phyloP scores from a whole-genome alignment of 805 yeast genomes.

The Blastobotrys attinorum region DNA sequence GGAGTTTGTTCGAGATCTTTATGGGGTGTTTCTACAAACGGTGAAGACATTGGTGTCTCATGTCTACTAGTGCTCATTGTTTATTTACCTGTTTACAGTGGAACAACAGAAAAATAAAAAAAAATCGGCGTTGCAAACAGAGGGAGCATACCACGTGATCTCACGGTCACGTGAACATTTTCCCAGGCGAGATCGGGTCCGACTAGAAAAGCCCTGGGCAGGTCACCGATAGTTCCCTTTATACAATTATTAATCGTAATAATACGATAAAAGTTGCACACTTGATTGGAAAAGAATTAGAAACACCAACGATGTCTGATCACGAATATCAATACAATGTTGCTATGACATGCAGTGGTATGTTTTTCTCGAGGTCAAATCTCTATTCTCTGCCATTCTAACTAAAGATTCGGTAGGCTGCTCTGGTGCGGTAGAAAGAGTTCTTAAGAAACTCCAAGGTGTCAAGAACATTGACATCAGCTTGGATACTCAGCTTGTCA shows the following conservation, averaged over 20 bases:
- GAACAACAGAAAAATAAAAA: too few relatives aligned
- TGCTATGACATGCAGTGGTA: conserved; percentile 71
- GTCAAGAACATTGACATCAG: conserved; percentile 68
- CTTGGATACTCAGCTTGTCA: conserved; percentile 73
- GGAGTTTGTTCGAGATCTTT: too few relatives aligned
- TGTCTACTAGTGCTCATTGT: neutral
- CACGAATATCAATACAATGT: conserved; percentile 76
- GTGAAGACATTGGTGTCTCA: neutral
- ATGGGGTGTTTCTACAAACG: neutral
- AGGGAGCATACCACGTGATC: too few relatives aligned
- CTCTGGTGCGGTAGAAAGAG: conserved; percentile 78
- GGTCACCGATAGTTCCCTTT: neutral
- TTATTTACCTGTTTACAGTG: neutral
- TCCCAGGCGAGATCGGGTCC: too few relatives aligned
- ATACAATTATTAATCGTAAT: neutral
- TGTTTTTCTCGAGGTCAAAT: conserved; percentile 22
- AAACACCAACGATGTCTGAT: neutral
- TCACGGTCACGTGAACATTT: too few relatives aligned
- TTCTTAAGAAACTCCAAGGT: conserved; percentile 60
- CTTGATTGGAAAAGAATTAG: too few relatives aligned
- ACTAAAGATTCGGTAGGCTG: conserved; percentile 55
- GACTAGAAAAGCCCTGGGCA: too few relatives aligned
- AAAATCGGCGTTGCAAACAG: too few relatives aligned
- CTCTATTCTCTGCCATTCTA: too few relatives aligned
- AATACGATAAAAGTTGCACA: neutral